These are phyloP conservation scores for Puccinia coronata DNA, from an alignment of 1,284 basidiomycete species.

Conservation along the genomic window DNA sequence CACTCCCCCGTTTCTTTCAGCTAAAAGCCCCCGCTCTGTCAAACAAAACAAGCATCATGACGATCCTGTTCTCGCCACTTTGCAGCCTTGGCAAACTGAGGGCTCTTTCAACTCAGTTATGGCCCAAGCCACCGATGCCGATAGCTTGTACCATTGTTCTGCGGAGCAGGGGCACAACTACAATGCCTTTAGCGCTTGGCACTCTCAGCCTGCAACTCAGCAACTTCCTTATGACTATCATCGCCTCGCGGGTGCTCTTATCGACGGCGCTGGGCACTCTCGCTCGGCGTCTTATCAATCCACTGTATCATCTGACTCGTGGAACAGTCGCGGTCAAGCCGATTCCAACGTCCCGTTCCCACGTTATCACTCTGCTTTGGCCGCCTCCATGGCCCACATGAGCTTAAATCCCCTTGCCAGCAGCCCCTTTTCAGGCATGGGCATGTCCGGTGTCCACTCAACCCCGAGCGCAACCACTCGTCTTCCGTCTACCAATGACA, in stretches of 20 bases:
- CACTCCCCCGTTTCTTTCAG: not conserved
- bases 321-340: not conserved
- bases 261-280: not conserved
- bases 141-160: not conserved
- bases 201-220: not conserved
- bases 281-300: slow-evolving; percentile 36
- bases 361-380: not conserved
- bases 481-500: not conserved
- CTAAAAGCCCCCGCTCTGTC: not conserved
- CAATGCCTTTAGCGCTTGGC: slow-evolving; percentile 5
- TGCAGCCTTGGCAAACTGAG: not conserved
- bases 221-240: slow-evolving; percentile 8
- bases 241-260: not conserved
- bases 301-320: slow-evolving; percentile 18
- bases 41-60: not conserved
- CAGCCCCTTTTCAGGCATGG: not conserved
- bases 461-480: not conserved
- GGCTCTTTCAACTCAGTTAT: not conserved
- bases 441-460: no score
- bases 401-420: not conserved
- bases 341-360: not conserved
- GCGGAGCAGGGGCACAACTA: not conserved
- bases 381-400: slow-evolving; percentile 25
- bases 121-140: not conserved
- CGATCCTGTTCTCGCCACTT: not conserved